These are phyloP conservation scores for Daedalea quercina DNA, from an alignment of 768 basidiomycete species.

Conservation along the genomic window DNA sequence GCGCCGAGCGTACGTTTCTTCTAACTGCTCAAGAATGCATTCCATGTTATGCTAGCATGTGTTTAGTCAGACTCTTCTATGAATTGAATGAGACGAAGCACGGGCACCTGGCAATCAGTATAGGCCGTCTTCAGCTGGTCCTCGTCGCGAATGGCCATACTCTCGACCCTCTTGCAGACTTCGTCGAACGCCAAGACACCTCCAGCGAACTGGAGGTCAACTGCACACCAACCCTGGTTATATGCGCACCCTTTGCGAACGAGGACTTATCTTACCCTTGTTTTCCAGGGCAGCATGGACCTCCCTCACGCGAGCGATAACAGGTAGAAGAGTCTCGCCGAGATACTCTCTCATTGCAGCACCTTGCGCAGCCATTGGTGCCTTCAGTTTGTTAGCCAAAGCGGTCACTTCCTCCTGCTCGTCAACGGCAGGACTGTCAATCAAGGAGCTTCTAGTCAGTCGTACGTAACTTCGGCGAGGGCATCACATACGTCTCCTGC, in stretches of 20 bases:
- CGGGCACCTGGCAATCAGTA: constrained; percentile 35
- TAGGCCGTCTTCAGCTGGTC: constrained; percentile 34
- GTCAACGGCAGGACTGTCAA: constrained; percentile 12
- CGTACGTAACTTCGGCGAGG: neutral
- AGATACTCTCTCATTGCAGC: constrained; percentile 23
- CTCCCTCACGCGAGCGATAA: constrained; percentile 27
- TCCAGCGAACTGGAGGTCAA: constrained; percentile 24
- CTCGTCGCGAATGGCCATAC: constrained; percentile 35
- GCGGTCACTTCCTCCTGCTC: constrained; percentile 18
- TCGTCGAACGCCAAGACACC: constrained; percentile 50
- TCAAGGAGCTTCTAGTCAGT: neutral
- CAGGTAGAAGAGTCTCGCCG: constrained; percentile 29
- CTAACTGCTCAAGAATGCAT: constrained; percentile 36
- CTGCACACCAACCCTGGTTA: neutral
- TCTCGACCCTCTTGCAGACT: constrained; percentile 48
- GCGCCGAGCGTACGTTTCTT: constrained; percentile 40
- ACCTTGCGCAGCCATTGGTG: constrained; percentile 21
- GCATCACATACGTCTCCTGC: constrained; percentile 18
- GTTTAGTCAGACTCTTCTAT: neutral
- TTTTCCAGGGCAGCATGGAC: constrained; percentile 29
- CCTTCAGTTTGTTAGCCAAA: constrained; percentile 20
- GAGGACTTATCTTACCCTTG: constrained; percentile 22
- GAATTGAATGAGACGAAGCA: neutral
- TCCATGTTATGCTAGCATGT: constrained; percentile 34
- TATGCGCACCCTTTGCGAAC: neutral